phyloP scores from a whole-genome alignment of 805 yeast genomes.

The Candida sonorensis region DNA sequence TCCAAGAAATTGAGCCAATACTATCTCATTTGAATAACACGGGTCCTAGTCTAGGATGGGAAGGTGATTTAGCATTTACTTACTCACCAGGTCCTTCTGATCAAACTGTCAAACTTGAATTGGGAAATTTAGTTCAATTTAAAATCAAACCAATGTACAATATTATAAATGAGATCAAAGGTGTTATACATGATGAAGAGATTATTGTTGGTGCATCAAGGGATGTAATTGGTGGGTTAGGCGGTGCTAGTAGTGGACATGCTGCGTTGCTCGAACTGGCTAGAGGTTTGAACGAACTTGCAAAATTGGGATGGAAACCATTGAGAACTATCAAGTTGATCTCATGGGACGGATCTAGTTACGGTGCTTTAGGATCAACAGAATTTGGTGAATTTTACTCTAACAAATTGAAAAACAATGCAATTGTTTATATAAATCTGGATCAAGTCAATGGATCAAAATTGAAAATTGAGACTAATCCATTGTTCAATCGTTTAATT shows the following conservation, averaged over 20 bases:
- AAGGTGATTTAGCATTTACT: slow-evolving; percentile 36
- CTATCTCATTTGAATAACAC: slow-evolving; percentile 29
- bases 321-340: slow-evolving; percentile 33
- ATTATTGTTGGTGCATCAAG: slow-evolving; percentile 50
- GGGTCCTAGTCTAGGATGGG: slow-evolving; percentile 32
- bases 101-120: slow-evolving; percentile 26
- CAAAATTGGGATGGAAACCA: slow-evolving; percentile 39
- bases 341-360: slow-evolving; percentile 40
- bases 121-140: slow-evolving; percentile 37
- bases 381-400: slow-evolving; percentile 48
- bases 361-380: slow-evolving; percentile 49
- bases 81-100: slow-evolving; percentile 43
- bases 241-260: slow-evolving; percentile 45
- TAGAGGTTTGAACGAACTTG: slow-evolving; percentile 39
- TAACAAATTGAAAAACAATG: slow-evolving; percentile 31
- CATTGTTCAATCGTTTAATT: slow-evolving; percentile 44
- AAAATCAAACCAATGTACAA: slow-evolving; percentile 39
- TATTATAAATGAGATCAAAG: slow-evolving; percentile 49
- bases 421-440: slow-evolving; percentile 45
- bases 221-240: slow-evolving; percentile 45
- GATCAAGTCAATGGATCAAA: slow-evolving; percentile 49
- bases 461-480: slow-evolving; percentile 45
- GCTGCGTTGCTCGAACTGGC: slow-evolving; percentile 46
- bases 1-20: slow-evolving; percentile 35
- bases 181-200: slow-evolving; percentile 45